A percentile compares a stretch with the other conserved stretches of the same genome.
These are phyloP conservation scores for Pyrenochaeta sp. DNA, from an alignment of 2,329 filamentous ascomycete species.

Conservation along the genomic window DNA sequence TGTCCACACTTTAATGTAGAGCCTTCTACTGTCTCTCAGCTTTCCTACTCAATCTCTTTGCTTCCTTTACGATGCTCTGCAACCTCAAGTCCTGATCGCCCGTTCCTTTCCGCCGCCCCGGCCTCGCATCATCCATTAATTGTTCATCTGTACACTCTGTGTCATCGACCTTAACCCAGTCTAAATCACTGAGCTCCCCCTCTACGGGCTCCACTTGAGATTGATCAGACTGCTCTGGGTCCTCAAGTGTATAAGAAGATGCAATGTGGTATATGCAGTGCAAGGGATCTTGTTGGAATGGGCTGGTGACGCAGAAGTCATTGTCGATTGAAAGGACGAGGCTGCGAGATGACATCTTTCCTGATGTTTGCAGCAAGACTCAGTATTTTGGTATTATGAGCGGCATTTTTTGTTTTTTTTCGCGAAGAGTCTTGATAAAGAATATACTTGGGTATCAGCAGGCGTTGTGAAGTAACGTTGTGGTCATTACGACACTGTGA, in stretches of 20 bases:
- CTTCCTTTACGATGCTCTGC: neutral
- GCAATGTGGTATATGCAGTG: neutral
- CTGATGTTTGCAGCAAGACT: neutral
- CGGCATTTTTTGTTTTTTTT: neutral
- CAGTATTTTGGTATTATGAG: neutral
- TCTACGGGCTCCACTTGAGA: neutral
- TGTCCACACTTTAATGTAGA: too few species aligned
- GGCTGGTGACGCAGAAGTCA: neutral
- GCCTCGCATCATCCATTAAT: constrained; percentile 12
- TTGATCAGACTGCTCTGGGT: neutral
- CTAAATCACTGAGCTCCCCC: neutral
- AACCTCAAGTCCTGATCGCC: neutral
- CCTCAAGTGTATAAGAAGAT: neutral
- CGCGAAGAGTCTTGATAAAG: neutral
- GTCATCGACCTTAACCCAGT: constrained; percentile 1
- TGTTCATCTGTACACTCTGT: constrained; percentile 9
- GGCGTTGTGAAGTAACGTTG: neutral
- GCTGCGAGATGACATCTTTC: neutral
- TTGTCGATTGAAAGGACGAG: neutral
- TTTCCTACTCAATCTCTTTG: neutral
- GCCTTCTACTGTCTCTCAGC: neutral
- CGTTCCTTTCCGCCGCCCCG: constrained; percentile 7
- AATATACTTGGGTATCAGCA: neutral
- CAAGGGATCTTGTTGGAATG: neutral
- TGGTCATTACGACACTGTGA: neutral